phyloP scores from a whole-genome alignment of 2,329 filamentous ascomycete genomes.

The Tolypocladium endophyticum region DNA sequence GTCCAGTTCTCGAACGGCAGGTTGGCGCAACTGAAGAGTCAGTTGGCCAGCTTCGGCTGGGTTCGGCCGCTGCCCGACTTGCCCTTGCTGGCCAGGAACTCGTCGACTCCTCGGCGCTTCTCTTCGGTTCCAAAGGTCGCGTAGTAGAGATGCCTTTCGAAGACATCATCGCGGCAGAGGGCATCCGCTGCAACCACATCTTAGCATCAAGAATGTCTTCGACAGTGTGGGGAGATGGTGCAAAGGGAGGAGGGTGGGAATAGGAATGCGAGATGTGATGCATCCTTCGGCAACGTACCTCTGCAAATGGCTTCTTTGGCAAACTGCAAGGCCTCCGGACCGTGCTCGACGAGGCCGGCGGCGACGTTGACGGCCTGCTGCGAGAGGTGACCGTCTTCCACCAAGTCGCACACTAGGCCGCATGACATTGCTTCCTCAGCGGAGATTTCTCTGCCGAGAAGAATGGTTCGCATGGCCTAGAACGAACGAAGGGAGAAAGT shows the following conservation, averaged over 20 bases:
- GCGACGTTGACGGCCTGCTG: slow-evolving; percentile 13
- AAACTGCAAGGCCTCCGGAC: slow-evolving; percentile 14
- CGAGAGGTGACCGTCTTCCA: slow-evolving; percentile 14
- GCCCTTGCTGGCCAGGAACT: slow-evolving; percentile 15
- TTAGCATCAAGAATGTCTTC: background rate
- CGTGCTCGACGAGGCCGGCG: slow-evolving; percentile 11
- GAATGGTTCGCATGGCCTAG: slow-evolving; percentile 19
- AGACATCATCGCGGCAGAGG: slow-evolving; percentile 17
- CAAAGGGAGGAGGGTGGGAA: background rate
- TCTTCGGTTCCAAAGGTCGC: slow-evolving; percentile 21
- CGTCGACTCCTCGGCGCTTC: slow-evolving; percentile 16
- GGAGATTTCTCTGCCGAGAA: slow-evolving; percentile 15
- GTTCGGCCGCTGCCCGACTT: background rate
- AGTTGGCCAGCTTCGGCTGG: background rate
- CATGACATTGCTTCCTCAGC: slow-evolving; percentile 13
- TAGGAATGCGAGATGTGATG: background rate
- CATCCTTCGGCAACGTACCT: slow-evolving; percentile 6
- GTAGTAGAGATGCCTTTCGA: slow-evolving; percentile 24
- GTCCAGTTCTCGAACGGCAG: slow-evolving; percentile 2
- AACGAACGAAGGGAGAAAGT: background rate
- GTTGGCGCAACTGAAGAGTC: slow-evolving; percentile 1
- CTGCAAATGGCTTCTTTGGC: slow-evolving; percentile 19
- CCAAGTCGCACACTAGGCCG: slow-evolving; percentile 15
- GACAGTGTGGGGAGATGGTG: background rate
- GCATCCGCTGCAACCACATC: slow-evolving; percentile 10